These are phyloP conservation scores for Aspergillus floridensis DNA, from an alignment of 2,329 filamentous ascomycete genomes.

Conservation along the genomic window DNA sequence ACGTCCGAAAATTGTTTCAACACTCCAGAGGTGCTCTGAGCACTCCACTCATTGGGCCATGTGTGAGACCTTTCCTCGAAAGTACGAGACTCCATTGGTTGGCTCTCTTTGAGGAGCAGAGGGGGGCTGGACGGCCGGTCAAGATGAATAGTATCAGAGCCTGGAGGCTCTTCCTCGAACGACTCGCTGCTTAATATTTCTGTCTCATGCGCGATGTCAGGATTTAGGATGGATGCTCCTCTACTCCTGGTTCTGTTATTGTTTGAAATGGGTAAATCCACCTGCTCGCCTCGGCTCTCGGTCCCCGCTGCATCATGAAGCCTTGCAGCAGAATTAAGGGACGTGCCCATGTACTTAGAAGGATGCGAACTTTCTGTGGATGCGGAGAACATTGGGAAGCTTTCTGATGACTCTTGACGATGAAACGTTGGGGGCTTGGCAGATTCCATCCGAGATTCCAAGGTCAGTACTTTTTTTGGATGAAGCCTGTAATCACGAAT, in stretches of 20 bases:
- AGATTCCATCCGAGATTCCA: constrained; percentile 42
- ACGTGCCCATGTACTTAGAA: constrained; percentile 53
- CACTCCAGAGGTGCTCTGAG: constrained; percentile 11
- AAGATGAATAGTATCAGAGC: constrained; percentile 38
- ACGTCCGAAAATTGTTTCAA: constrained; percentile 24
- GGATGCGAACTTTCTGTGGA: constrained; percentile 57
- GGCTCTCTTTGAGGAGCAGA: constrained; percentile 37
- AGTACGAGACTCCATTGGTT: constrained; percentile 21
- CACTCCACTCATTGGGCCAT: constrained; percentile 3
- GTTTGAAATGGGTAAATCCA: constrained; percentile 9
- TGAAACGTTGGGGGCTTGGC: constrained; percentile 37
- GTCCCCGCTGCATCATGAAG: constrained; percentile 22
- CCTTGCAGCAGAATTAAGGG: constrained; percentile 41
- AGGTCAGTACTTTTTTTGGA: constrained; percentile 50
- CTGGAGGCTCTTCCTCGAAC: constrained; percentile 26
- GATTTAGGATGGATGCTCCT: constrained; percentile 12
- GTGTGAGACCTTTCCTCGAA: constrained; percentile 8
- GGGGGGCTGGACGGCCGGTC: constrained; percentile 44
- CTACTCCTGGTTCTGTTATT: constrained; percentile 3
- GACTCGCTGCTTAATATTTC: constrained; percentile 23
- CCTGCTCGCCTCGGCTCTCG: constrained; percentile 23
- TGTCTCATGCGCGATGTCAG: constrained; percentile 16
- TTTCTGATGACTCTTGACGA: constrained; percentile 60
- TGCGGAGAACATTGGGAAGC: constrained; percentile 63
- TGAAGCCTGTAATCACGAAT: constrained; percentile 50